phyloP scores from a whole-genome alignment of 108 stramenopile genomes.

The Parietichytrium sp. region DNA sequence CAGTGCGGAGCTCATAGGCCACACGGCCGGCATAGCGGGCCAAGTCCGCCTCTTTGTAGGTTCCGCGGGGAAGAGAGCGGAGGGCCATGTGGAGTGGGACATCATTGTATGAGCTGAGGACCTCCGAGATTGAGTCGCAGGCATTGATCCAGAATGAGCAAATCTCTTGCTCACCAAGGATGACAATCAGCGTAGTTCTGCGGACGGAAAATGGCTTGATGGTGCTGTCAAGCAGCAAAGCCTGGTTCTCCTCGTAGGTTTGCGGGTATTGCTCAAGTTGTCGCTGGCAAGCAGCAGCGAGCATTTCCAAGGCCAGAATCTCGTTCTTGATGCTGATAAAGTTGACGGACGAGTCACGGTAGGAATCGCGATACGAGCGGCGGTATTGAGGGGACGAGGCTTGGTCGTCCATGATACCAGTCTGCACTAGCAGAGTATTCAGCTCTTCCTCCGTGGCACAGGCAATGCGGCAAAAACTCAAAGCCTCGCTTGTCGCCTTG shows the following conservation, averaged over 20 bases:
- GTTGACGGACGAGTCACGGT: constrained; percentile 39
- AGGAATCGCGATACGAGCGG: constrained; percentile 62
- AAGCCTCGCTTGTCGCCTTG: constrained; percentile 49
- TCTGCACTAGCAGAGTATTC: not conserved
- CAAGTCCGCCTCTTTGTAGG: constrained; percentile 1
- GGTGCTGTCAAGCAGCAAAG: constrained; percentile 66
- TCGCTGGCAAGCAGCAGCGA: constrained; percentile 41
- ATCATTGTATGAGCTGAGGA: not conserved
- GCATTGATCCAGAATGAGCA: constrained; percentile 17
- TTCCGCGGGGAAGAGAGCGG: constrained; percentile 10
- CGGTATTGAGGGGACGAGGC: constrained; percentile 70
- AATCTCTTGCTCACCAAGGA: constrained; percentile 33
- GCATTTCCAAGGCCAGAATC: constrained; percentile 68
- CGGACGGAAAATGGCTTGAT: constrained; percentile 70
- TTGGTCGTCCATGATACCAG: not conserved
- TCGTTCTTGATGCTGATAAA: constrained; percentile 76
- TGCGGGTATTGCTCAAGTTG: constrained; percentile 73
- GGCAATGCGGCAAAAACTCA: constrained; percentile 53
- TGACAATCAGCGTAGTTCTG: constrained; percentile 28
- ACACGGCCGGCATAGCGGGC: constrained; percentile 19
- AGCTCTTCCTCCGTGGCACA: constrained; percentile 12
- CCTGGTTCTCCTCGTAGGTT: constrained; percentile 69
- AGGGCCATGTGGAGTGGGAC: constrained; percentile 1
- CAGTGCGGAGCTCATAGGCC: constrained; percentile 22
- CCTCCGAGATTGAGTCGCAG: not conserved